Evolutionary conservation across 768 basidiomycete genomes (phyloP).

Genomic region (Leucogyrophana mollusca): DNA sequence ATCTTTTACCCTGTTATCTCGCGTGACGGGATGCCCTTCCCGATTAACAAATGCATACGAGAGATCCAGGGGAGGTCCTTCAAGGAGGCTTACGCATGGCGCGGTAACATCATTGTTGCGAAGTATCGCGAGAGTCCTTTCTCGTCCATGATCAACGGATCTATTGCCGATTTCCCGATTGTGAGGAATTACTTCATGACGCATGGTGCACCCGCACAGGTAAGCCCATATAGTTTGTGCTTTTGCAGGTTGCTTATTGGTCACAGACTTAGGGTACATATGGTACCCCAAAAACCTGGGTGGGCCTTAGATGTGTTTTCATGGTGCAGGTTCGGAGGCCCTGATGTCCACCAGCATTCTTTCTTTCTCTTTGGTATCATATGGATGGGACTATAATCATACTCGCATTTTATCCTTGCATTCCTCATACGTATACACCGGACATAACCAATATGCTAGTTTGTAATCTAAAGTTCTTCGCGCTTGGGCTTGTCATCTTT

Average conservation of each 20-base stretch:
- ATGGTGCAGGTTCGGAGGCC: too few species aligned
- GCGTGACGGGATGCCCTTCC: constrained; percentile 81
- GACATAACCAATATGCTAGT: constrained; percentile 1
- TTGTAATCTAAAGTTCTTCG: constrained; percentile 30
- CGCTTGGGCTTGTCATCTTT: constrained; percentile 12
- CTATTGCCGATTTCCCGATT: constrained; percentile 85
- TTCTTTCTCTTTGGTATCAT: constrained; percentile 7
- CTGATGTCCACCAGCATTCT: neutral
- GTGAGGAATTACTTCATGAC: constrained; percentile 77
- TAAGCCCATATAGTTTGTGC: constrained; percentile 29
- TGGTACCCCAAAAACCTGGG: neutral
- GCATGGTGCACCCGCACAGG: constrained; percentile 50
- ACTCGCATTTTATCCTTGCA: neutral
- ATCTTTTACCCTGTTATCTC: constrained; percentile 77
- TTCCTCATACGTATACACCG: neutral
- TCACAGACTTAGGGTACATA: neutral
- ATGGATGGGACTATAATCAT: constrained; percentile 4
- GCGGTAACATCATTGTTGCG: constrained; percentile 76
- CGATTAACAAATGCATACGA: constrained; percentile 70
- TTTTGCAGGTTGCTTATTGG: constrained; percentile 5
- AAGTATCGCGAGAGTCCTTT: constrained; percentile 56
- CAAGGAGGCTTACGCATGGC: constrained; percentile 68
- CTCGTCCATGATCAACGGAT: constrained; percentile 60
- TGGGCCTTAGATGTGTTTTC: too few species aligned
- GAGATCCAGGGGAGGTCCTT: constrained; percentile 69